Evolutionary conservation across 2,329 filamentous ascomycete species (phyloP), one percentile per base, ranked within the genome.

Genomic region (Neonectria ditissima): DNA sequence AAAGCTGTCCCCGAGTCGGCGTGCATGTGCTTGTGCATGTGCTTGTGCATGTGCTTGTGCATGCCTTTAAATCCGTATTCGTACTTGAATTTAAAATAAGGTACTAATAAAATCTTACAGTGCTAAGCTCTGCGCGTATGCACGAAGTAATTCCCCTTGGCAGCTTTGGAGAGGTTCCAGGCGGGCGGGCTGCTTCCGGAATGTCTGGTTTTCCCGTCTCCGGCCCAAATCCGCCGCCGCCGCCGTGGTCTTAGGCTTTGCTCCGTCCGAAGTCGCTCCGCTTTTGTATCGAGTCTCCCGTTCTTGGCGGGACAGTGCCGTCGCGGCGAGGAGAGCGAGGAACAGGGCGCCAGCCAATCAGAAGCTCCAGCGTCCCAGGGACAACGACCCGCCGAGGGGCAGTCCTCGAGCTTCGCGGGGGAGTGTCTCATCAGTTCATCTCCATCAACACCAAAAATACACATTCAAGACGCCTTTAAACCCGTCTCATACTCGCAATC

Each of bases 201-300:
- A 51, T n/a, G 14, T 26, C 5, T 22, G n/a, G 51, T 59, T 60
- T 61, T 47, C 53, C 56, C 61, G 61, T 18, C 62, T 56, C 62
- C 62, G 56, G 56, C 9, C 26, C 22, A 24, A 34, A 37, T 37
- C 16, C 34, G 34, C 34, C 34, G 34, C 34, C 34, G 34, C 34
- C 34, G 34, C 34, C 14, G 34, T 16, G 14, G 34, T 37, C 14
- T 37, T 14, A 37, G 34, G 13, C 14, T 37, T 37, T 28, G 6
- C n/a, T 14, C 55, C 30, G 18, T n/a, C 54, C 44, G 43, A 57
- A 37, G 54, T 22, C 44, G 44, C 30, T 57, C 55, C 43, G 55
- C 37, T 41, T 34, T n/a, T 37, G 22, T 41, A 22, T 28, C 34
- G 20, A 18, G 45, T 41, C 22, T 18, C 59, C 59, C 44, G 24